Base-by-base conservation (phyloP, 2,329 filamentous ascomycete genomes). In the Chaetomium olivaceum region DNA sequence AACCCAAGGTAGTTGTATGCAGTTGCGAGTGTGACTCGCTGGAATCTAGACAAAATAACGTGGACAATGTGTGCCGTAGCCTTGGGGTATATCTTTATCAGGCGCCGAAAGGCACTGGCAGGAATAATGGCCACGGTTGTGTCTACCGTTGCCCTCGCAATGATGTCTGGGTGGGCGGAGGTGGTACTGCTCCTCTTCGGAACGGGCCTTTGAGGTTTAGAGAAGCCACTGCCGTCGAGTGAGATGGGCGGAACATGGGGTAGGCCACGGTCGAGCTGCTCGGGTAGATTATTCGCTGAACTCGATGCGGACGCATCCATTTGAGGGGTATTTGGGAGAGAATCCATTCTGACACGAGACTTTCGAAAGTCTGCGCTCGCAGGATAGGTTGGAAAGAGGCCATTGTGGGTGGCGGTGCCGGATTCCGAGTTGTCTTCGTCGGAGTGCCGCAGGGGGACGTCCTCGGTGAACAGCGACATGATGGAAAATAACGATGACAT, bases 401-500 rank as follows among this genome's bases (percentile, higher is more conserved):
- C 67, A 6, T 75, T 77, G 70, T 70, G 74, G 33, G 70, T 66
- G 4, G 71, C 67, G 11, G 75, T 70, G 2, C 70, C 71, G 0
- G 74, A 70, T 12, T 75, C 73, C 2, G 77, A 68, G 46, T 68
- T 65, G n/a, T 89, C 85, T 4, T 91, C 88, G n/a, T 89, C 87
- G 0, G 89, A 86, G 68, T 89, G 83, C 25, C 88, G 87, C 39
- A 99, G 81, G 70, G 91, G 91, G 61, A 99, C 88, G 73, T 97
- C 93, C 76, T 99, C 95, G 3, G 95, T 99, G 74, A 99, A 99
- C 0, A 99, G 82, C 1, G 94, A 96, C 78, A 99, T 87, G 71
- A 99, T 97, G 0, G 95, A 98, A 77, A 99, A 99, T 1, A 99
- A 80, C 0, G 95, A 99, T 5, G 95, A 99, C 94, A 99, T 97